A percentile compares a stretch with the other conserved stretches of the same genome.
These are phyloP conservation scores for Moelleriella libera DNA, from an alignment of 2,329 filamentous ascomycete genomes.

Conservation along the genomic window DNA sequence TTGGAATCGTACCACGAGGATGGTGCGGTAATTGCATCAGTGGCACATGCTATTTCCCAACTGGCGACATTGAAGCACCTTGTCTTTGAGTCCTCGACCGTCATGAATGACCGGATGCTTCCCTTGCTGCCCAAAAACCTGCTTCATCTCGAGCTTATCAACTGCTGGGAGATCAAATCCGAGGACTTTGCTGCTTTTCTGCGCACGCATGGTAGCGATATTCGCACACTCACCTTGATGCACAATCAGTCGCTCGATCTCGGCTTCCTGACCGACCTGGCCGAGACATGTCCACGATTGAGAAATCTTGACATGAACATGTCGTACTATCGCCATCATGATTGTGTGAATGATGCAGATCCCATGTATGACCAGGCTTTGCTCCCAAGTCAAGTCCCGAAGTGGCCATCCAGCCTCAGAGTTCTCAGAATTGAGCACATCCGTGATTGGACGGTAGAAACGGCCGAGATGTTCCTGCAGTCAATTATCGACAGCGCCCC, in stretches of 20 bases:
- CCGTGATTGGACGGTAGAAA: conserved; percentile 55
- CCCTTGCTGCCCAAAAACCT: conserved; percentile 52
- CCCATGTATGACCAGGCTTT: conserved; percentile 62
- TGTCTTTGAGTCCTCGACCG: conserved; percentile 59
- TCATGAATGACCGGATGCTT: conserved; percentile 56
- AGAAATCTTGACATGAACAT: conserved; percentile 63
- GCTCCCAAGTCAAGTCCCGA: conserved; percentile 48
- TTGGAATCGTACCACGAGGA: conserved; percentile 22
- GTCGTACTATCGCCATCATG: conserved; percentile 59
- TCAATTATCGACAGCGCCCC: conserved; percentile 63
- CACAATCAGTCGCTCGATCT: conserved; percentile 72
- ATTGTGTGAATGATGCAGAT: conserved; percentile 54
- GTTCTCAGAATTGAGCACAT: conserved; percentile 64
- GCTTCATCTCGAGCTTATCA: conserved; percentile 55
- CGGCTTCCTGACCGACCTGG: conserved; percentile 56
- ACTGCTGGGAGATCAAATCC: conserved; percentile 64
- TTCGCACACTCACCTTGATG: conserved; percentile 55
- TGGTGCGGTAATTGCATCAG: conserved; percentile 23
- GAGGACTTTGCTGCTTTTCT: conserved; percentile 53
- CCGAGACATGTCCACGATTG: conserved; percentile 53
- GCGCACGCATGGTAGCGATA: conserved; percentile 46
- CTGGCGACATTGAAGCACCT: conserved; percentile 54
- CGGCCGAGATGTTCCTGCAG: conserved; percentile 64
- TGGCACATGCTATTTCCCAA: conserved; percentile 18
- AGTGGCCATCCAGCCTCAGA: conserved; percentile 63